Conservation (phyloP, 176 grass and related monocot genomes). For the Phyllostachys edulis region DNA sequence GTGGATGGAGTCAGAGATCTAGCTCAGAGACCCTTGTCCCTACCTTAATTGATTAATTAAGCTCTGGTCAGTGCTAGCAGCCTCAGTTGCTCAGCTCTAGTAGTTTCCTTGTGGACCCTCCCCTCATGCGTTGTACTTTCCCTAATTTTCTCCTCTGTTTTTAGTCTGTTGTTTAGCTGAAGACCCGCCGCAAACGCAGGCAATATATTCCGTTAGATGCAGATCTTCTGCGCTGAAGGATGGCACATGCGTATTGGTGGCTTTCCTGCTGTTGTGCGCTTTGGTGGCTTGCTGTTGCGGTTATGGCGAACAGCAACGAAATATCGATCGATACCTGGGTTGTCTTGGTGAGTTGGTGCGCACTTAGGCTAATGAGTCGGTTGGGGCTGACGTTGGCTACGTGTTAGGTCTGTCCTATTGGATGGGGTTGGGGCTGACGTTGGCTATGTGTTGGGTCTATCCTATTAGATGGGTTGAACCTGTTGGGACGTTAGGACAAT, state of each 20-base stretch:
- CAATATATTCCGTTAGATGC: slow-evolving; percentile 43
- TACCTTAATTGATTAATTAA: slow-evolving; percentile 24
- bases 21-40: slow-evolving; percentile 43
- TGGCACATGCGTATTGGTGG: fast-evolving
- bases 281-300: too few relatives aligned
- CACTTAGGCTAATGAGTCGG: too few relatives aligned
- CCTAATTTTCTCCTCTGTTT: neutral
- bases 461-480: too few relatives aligned
- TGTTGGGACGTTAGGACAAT: too few relatives aligned
- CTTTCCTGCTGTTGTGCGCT: neutral
- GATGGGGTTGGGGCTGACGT: too few relatives aligned
- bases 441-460: too few relatives aligned
- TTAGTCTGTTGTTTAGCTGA: slow-evolving; percentile 36
- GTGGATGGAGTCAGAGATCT: slow-evolving; percentile 32
- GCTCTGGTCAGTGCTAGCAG: slow-evolving; percentile 1
- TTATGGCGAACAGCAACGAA: too few relatives aligned
- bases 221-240: slow-evolving; percentile 34
- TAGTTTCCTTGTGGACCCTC: slow-evolving; percentile 43
- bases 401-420: too few relatives aligned
- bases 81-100: slow-evolving; percentile 36
- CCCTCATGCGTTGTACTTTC: slow-evolving; percentile 22
- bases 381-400: too few relatives aligned
- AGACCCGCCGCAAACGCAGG: slow-evolving; percentile 53
- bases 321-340: too few relatives aligned
- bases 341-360: too few relatives aligned